phyloP scores from a whole-genome alignment of 495 filamentous ascomycete species.

The Trichoderma reesei region DNA sequence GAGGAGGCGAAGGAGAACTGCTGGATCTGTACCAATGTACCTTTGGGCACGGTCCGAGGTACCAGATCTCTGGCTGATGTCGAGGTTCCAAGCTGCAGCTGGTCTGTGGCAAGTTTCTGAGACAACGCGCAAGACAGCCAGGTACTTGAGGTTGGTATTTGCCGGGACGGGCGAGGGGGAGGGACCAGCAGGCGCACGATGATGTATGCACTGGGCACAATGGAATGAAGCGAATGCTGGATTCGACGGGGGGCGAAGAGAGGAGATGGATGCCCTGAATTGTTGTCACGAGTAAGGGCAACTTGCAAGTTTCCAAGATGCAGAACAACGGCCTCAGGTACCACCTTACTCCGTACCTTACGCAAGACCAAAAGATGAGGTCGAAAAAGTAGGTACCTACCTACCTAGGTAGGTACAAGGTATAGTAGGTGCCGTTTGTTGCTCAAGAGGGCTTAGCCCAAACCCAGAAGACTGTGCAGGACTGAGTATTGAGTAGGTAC shows the following conservation, averaged over 20 bases:
- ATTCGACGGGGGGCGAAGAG: neutral
- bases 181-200: neutral
- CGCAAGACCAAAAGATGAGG: too few relatives aligned
- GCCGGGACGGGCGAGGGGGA: too few relatives aligned
- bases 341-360: too few relatives aligned
- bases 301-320: too few relatives aligned
- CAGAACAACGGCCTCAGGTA: neutral
- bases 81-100: neutral
- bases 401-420: too few relatives aligned
- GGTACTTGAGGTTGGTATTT: too few relatives aligned
- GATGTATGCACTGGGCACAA: neutral
- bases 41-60: too few relatives aligned
- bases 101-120: constrained; percentile 1
- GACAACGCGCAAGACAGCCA: neutral
- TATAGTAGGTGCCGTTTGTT: too few relatives aligned
- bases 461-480: too few relatives aligned
- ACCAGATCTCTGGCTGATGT: neutral
- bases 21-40: neutral
- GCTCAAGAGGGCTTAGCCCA: too few relatives aligned
- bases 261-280: constrained; percentile 5
- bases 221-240: neutral
- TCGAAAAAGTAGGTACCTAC: neutral
- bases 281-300: neutral
- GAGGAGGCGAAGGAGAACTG: neutral
- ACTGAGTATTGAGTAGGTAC: too few relatives aligned